Evolutionary conservation across 2,329 filamentous ascomycete species (phyloP).

Genomic region (Hypoxylon sp.): DNA sequence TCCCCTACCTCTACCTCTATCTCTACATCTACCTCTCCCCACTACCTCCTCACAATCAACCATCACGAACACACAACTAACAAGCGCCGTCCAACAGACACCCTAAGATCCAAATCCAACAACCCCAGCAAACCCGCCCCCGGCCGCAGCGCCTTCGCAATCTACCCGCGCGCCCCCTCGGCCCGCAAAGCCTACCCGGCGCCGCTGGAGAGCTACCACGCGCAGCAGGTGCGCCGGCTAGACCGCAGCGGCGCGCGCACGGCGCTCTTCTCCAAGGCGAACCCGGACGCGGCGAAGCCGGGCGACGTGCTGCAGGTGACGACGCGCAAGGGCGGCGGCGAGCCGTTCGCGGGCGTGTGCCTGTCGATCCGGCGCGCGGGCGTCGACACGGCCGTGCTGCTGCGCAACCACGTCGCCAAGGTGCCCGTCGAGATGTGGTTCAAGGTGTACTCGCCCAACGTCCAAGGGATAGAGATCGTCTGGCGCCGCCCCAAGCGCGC

Average conservation of each 20-base stretch:
- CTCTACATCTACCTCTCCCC: not conserved
- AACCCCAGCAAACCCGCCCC: slow-evolving; percentile 48
- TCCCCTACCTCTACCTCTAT: not conserved
- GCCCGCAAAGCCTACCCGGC: slow-evolving; percentile 69
- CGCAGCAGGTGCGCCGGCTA: slow-evolving; percentile 77
- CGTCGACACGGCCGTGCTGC: slow-evolving; percentile 86
- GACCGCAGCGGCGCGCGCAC: slow-evolving; percentile 88
- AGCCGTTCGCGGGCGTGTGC: slow-evolving; percentile 91
- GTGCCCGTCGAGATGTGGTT: slow-evolving; percentile 97
- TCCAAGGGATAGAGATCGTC: slow-evolving; percentile 92
- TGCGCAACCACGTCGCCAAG: slow-evolving; percentile 87
- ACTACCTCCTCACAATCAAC: no score
- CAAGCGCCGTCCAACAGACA: slow-evolving; percentile 40
- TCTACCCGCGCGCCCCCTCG: slow-evolving; percentile 69
- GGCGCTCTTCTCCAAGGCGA: slow-evolving; percentile 81
- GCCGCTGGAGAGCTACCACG: slow-evolving; percentile 75
- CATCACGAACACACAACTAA: slow-evolving; percentile 19
- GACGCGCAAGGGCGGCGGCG: slow-evolving; percentile 76
- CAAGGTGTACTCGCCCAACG: slow-evolving; percentile 92
- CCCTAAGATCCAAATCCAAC: slow-evolving; percentile 50
- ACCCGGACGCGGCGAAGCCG: slow-evolving; percentile 81
- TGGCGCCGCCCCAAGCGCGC: slow-evolving; percentile 87
- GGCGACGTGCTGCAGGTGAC: slow-evolving; percentile 95
- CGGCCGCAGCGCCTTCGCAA: slow-evolving; percentile 61
- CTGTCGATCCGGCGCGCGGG: slow-evolving; percentile 89